Evolutionary conservation across 352 stramenopile species (phyloP).

Genomic region (Phytophthora macrochlamydospora): DNA sequence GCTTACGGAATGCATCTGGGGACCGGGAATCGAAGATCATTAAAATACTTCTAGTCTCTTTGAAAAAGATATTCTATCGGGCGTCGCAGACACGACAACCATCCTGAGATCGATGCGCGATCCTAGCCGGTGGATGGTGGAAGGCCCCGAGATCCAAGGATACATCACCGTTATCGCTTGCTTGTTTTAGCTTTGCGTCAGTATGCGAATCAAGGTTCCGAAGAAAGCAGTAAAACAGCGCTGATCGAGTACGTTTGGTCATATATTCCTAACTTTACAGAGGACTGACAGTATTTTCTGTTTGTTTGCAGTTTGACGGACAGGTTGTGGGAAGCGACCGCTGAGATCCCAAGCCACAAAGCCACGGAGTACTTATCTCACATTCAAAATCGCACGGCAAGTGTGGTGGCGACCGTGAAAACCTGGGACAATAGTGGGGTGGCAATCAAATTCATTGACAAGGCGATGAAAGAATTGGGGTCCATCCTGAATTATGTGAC

Average conservation of each 20-base stretch:
- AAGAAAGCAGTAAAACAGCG: neutral
- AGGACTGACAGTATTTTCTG: neutral
- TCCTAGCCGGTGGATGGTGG: constrained; percentile 5
- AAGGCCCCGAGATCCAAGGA: neutral
- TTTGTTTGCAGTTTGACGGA: constrained; percentile 2
- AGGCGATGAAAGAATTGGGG: neutral
- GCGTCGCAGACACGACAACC: neutral
- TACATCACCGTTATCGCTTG: constrained; percentile 7
- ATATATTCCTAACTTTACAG: neutral
- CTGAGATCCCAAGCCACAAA: constrained; percentile 4
- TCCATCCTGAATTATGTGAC: constrained; percentile 3
- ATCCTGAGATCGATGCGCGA: constrained; percentile 1
- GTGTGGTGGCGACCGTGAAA: constrained; percentile 2
- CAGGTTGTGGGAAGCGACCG: constrained; percentile 6
- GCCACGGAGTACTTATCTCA: constrained; percentile 1
- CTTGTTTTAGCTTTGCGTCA: constrained; percentile 7
- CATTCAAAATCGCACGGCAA: neutral
- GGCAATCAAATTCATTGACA: neutral
- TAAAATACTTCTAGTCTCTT: neutral
- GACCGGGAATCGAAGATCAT: no score
- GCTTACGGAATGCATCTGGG: no score
- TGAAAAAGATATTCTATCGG: constrained; percentile 11
- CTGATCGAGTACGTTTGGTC: constrained; percentile 4
- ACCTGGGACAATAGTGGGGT: neutral
- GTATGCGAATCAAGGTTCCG: neutral